These are phyloP conservation scores for Polytolypa hystricis DNA, from an alignment of 2,329 filamentous ascomycete genomes.

Conservation along the genomic window DNA sequence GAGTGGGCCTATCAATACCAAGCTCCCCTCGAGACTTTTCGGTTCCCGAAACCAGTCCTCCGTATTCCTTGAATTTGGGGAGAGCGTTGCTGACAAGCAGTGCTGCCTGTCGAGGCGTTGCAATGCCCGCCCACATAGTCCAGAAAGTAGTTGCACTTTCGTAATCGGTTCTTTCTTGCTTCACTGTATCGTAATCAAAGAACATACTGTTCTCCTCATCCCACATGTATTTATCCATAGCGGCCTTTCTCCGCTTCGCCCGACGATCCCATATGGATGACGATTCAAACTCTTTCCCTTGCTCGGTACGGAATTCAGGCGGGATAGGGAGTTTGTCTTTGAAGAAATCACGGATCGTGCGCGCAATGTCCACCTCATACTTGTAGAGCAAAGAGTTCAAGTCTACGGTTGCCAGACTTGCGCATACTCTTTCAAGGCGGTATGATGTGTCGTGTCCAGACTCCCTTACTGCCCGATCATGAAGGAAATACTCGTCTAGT, in stretches of 20 bases:
- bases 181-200: slow-evolving; percentile 89
- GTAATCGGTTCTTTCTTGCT: slow-evolving; percentile 69
- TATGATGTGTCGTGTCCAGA: slow-evolving; percentile 96
- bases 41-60: slow-evolving; percentile 80
- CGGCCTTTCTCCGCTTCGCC: slow-evolving; percentile 68
- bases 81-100: slow-evolving; percentile 69
- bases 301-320: slow-evolving; percentile 63
- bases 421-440: slow-evolving; percentile 76
- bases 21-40: slow-evolving; percentile 75
- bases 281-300: slow-evolving; percentile 59
- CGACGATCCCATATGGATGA: slow-evolving; percentile 86
- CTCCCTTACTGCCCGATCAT: slow-evolving; percentile 90
- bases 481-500: slow-evolving; percentile 88
- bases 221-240: slow-evolving; percentile 91
- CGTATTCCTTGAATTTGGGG: slow-evolving; percentile 77
- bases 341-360: slow-evolving; percentile 74
- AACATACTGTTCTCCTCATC: slow-evolving; percentile 87
- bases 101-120: slow-evolving; percentile 75
- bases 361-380: slow-evolving; percentile 88
- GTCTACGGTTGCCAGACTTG: slow-evolving; percentile 84
- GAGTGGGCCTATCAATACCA: slow-evolving; percentile 73
- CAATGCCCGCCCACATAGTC: slow-evolving; percentile 91
- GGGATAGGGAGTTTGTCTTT: slow-evolving; percentile 73
- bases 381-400: slow-evolving; percentile 93
- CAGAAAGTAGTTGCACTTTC: slow-evolving; percentile 92